Evolutionary conservation across 169 alveolate species (phyloP).

Genomic region (Cystoisospora suis): DNA sequence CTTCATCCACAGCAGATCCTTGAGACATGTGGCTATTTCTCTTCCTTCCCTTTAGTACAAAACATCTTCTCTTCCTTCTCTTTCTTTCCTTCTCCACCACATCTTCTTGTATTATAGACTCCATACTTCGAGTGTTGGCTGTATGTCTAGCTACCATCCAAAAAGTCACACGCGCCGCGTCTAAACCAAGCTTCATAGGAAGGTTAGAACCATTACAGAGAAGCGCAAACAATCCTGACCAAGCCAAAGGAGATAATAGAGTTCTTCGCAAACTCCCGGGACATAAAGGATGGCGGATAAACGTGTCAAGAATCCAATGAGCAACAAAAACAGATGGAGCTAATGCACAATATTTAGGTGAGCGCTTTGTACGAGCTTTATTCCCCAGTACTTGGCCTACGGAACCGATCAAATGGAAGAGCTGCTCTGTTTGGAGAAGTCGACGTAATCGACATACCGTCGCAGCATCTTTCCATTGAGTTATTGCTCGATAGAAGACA

Average conservation of each 20-base stretch:
- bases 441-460: constrained; percentile 27
- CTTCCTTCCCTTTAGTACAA: too few species aligned
- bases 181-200: constrained; percentile 85
- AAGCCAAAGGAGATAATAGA: constrained; percentile 74
- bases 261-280: constrained; percentile 80
- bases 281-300: constrained; percentile 87
- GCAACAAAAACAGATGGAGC: constrained; percentile 84
- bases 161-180: constrained; percentile 80
- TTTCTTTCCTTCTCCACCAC: too few species aligned
- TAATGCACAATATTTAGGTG: constrained; percentile 73
- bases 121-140: too few species aligned
- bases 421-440: constrained; percentile 77
- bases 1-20: too few species aligned
- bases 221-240: constrained; percentile 80
- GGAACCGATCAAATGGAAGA: constrained; percentile 82
- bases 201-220: constrained; percentile 83
- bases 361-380: constrained; percentile 33
- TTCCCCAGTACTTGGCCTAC: constrained; percentile 76
- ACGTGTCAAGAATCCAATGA: constrained; percentile 88
- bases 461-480: background rate
- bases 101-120: too few species aligned
- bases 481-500: constrained; percentile 73
- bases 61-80: too few species aligned
- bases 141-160: constrained; percentile 74
- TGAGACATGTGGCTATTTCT: too few species aligned